Evolutionary conservation across 306 rosid genomes (phyloP).

Genomic region (Vigna radiata): DNA sequence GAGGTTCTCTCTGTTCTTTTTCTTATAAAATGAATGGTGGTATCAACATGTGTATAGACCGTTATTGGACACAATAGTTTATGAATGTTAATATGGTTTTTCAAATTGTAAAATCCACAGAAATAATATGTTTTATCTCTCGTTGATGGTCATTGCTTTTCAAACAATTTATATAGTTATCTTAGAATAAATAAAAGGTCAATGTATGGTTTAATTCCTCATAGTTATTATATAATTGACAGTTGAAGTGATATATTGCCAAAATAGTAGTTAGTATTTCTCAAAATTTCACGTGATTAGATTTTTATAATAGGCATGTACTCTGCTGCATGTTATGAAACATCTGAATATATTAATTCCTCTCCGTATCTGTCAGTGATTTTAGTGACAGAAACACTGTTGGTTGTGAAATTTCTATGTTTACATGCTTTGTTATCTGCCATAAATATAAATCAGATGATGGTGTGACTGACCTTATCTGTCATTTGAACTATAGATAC

Average conservation of each 20-base stretch:
- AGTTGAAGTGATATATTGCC: background rate
- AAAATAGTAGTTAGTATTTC: constrained; percentile 10
- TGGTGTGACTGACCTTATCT: constrained; percentile 42
- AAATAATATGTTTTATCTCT: constrained; percentile 11
- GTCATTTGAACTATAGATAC: constrained; percentile 63
- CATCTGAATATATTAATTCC: background rate
- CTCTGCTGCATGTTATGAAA: constrained; percentile 32
- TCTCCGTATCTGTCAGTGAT: background rate
- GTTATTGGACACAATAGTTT: constrained; percentile 2
- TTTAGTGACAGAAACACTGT: constrained; percentile 23
- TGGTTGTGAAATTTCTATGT: constrained; percentile 13
- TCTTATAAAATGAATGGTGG: constrained; percentile 34
- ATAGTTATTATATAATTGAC: constrained; percentile 15
- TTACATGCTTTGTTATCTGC: constrained; percentile 24
- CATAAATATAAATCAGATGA: constrained; percentile 33
- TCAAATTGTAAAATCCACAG: constrained; percentile 18
- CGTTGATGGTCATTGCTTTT: constrained; percentile 31
- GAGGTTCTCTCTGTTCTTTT: constrained; percentile 28
- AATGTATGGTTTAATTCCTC: constrained; percentile 28
- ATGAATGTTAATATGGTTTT: constrained; percentile 20
- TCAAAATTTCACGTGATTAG: constrained; percentile 15
- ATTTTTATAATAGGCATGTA: background rate
- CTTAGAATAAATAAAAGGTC: constrained; percentile 11
- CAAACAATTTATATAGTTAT: constrained; percentile 16
- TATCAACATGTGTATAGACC: constrained; percentile 32